Evolutionary conservation across 1,284 basidiomycete species (phyloP).

Genomic region (Exsudoporus floridanus): DNA sequence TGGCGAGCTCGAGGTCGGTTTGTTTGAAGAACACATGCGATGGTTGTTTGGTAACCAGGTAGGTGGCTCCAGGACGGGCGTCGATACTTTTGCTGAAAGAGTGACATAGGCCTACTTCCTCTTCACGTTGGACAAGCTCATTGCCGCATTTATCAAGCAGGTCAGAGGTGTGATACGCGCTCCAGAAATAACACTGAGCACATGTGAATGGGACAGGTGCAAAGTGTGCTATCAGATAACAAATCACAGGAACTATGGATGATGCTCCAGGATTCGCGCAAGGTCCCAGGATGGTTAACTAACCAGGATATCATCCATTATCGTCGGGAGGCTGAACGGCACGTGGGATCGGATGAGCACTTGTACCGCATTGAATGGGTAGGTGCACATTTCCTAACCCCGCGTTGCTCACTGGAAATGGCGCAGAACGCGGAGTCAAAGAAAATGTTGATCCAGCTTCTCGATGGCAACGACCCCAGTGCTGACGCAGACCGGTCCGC

Average conservation of each 20-base stretch:
- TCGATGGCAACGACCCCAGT: conserved; percentile 81
- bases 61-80: conserved; percentile 30
- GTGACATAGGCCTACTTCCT: conserved; percentile 72
- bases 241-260: conserved; percentile 74
- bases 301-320: conserved; percentile 86
- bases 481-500: conserved; percentile 49
- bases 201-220: conserved; percentile 54
- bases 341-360: conserved; percentile 87
- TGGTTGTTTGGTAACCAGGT: conserved; percentile 97
- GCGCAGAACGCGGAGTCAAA: conserved; percentile 60
- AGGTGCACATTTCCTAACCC: conserved; percentile 32
- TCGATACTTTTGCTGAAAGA: conserved; percentile 16
- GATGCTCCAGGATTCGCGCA: conserved; percentile 55
- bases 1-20: conserved; percentile 84
- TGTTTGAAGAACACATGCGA: conserved; percentile 93
- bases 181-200: conserved; percentile 10
- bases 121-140: conserved; percentile 91
- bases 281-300: conserved; percentile 48
- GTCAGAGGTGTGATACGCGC: conserved; percentile 38
- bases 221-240: conserved; percentile 75
- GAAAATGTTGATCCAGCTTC: conserved; percentile 73
- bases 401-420: conserved; percentile 10
- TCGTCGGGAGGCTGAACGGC: conserved; percentile 85
- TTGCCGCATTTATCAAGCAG: conserved; percentile 87
- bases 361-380: conserved; percentile 94